Percentiles rank a stretch among this genome's conserved stretches.
Evolutionary conservation across 2,329 filamentous ascomycete species (phyloP).

Genomic region (Nemania sp.): DNA sequence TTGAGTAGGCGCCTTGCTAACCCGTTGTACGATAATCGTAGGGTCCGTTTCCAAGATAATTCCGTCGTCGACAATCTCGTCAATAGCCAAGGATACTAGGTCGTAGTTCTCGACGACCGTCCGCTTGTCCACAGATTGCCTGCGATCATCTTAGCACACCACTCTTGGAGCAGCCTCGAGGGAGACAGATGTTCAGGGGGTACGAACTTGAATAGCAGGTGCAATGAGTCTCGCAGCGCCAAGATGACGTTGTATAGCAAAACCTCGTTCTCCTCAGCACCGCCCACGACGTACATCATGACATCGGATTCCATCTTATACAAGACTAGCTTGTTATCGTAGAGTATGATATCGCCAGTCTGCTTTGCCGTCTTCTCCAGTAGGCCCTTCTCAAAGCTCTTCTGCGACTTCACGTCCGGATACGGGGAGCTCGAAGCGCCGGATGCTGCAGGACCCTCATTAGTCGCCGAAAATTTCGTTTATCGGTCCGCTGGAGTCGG

Average conservation of each 20-base stretch:
- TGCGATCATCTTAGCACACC: slow-evolving; percentile 44
- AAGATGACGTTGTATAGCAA: slow-evolving; percentile 93
- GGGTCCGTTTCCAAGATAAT: slow-evolving; percentile 98
- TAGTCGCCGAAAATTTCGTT: slow-evolving; percentile 17
- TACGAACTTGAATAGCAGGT: slow-evolving; percentile 86
- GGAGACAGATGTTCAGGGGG: neutral
- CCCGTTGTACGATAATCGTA: slow-evolving; percentile 87
- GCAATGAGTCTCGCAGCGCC: slow-evolving; percentile 86
- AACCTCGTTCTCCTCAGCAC: slow-evolving; percentile 94
- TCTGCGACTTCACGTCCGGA: slow-evolving; percentile 88
- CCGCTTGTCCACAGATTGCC: slow-evolving; percentile 94
- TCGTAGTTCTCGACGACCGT: slow-evolving; percentile 99
- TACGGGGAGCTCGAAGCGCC: slow-evolving; percentile 73
- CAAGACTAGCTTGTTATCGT: slow-evolving; percentile 93
- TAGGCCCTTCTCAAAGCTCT: slow-evolving; percentile 94
- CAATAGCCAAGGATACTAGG: slow-evolving; percentile 87
- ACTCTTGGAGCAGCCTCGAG: neutral
- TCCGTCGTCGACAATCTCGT: slow-evolving; percentile 93
- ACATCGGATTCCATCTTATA: slow-evolving; percentile 99
- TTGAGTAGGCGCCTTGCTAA: slow-evolving; percentile 88
- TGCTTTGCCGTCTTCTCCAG: slow-evolving; percentile 96
- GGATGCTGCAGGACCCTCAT: slow-evolving; percentile 44
- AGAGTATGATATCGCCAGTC: slow-evolving; percentile 93
- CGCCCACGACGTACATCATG: slow-evolving; percentile 92
- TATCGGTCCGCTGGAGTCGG: slow-evolving; percentile 7